Evolutionary conservation across 2,329 filamentous ascomycete species (phyloP), one percentile per base, ranked within the genome.

Genomic region (Lachnellula occidentalis): DNA sequence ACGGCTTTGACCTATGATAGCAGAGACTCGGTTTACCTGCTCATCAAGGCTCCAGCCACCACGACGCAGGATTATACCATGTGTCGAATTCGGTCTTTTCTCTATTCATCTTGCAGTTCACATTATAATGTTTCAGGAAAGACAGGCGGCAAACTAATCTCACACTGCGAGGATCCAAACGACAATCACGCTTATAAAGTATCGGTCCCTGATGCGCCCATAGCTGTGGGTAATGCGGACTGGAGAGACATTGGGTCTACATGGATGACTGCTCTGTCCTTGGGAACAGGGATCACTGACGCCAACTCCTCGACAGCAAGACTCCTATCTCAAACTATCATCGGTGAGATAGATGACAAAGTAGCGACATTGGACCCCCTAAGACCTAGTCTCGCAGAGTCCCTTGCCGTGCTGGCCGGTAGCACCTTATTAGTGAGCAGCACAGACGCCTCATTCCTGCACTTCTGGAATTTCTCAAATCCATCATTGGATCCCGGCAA

Each of bases 351-450:
- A 5, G 45, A 54, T 0, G 74, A 89, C 0, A 72, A 78, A 34
- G 68, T 36, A 11, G 39, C 50, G 2, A 47, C 46, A 14, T 48
- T 66, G 3, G 55, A 51, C n/a, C 34, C 74, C 0, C 64, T 70
- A 0, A 69, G 85, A 0, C 89, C 89, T 0, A 88, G 84, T 2
- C 76, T 88, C 17, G 85, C 82, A 0, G 89, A 94, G 69, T 85
- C 85, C 0, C 67, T 92, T 0, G 86, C 87, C 0, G 86, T 89
- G 0, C 77, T 91, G 62, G 79, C 81, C 0, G 81, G 82, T 4
- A 84, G 80, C 36, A 89, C 86, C 0, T 69, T 91, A 0, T 75
- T 91, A 8, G 74, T 84, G 43, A 77, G 80, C 9, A 72, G 82
- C 2, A 70, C 80, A 9, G 76, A 81, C 53, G 72, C 85, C 0